A percentile compares a stretch with the other conserved stretches of the same genome.
Conservation (phyloP, 441 rosid genomes). For the Sinapis alba region DNA sequence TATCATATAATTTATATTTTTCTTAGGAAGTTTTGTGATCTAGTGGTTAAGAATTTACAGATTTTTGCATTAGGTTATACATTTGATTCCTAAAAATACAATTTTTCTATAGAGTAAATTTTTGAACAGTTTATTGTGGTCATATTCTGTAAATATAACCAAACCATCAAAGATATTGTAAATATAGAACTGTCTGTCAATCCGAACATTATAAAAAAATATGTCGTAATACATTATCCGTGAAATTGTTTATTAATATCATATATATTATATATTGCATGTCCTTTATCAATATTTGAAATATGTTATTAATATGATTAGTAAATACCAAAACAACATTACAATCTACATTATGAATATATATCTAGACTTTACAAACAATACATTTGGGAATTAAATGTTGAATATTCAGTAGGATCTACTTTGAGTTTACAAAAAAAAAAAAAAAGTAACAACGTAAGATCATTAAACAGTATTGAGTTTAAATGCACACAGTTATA, state of each 20-base stretch:
- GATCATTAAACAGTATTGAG: no score
- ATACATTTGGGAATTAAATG: not conserved
- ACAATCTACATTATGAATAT: not conserved
- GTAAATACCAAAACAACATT: not conserved
- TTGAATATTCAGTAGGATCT: not conserved
- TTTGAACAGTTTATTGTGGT: no score
- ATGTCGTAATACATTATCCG: not conserved
- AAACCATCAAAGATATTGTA: not conserved
- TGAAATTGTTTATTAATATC: not conserved
- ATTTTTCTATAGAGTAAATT: not conserved
- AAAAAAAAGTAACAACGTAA: no score
- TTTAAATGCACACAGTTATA: no score
- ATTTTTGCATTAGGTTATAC: not conserved
- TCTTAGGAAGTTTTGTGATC: not conserved
- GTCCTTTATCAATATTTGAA: not conserved
- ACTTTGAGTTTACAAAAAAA: not conserved
- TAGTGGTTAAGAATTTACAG: not conserved
- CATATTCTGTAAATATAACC: no score
- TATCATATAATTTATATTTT: not conserved
- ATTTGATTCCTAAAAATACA: not conserved
- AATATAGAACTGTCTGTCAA: not conserved
- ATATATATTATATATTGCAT: no score
- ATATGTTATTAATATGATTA: not conserved
- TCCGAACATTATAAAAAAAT: not conserved
- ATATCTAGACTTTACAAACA: not conserved